These are phyloP conservation scores for Trichosporon inkin DNA, from an alignment of 1,284 basidiomycete genomes.

Conservation along the genomic window DNA sequence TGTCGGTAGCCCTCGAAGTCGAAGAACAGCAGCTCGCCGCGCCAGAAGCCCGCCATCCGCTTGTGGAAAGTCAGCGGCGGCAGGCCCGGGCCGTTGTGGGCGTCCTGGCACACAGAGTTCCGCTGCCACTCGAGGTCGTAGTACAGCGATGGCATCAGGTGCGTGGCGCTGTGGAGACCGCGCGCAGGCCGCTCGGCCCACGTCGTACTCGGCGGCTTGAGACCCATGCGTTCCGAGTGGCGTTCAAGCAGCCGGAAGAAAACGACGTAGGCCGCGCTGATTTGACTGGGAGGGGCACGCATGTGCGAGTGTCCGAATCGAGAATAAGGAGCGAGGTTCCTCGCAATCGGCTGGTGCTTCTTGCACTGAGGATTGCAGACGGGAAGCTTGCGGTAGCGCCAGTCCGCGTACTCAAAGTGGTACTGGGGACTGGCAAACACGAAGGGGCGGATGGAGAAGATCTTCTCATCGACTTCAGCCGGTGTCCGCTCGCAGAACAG, in stretches of 20 bases:
- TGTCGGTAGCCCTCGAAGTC: slow-evolving; percentile 55
- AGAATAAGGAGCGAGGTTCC: slow-evolving; percentile 36
- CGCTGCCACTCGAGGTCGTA: slow-evolving; percentile 52
- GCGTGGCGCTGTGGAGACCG: slow-evolving; percentile 31
- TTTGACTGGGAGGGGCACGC: slow-evolving; percentile 39
- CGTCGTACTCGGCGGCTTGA: slow-evolving; percentile 27
- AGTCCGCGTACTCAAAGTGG: slow-evolving; percentile 52
- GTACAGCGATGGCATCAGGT: slow-evolving; percentile 37
- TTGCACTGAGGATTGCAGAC: slow-evolving; percentile 31
- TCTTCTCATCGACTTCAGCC: slow-evolving; percentile 53
- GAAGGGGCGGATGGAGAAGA: slow-evolving; percentile 55
- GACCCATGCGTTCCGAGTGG: slow-evolving; percentile 35
- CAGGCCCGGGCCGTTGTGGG: slow-evolving; percentile 50
- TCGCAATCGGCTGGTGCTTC: slow-evolving; percentile 24
- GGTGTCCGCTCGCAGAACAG: slow-evolving; percentile 37
- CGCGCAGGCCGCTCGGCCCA: slow-evolving; percentile 17
- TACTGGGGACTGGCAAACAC: slow-evolving; percentile 56
- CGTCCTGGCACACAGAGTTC: slow-evolving; percentile 50
- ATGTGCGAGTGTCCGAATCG: slow-evolving; percentile 45
- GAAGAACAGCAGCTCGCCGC: slow-evolving; percentile 55
- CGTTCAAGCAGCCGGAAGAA: slow-evolving; percentile 42
- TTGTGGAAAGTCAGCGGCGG: slow-evolving; percentile 49
- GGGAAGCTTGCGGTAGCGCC: slow-evolving; percentile 49
- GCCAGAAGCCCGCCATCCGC: slow-evolving; percentile 53
- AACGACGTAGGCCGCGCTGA: slow-evolving; percentile 34